These are phyloP conservation scores for Aspergillus flavus DNA, from an alignment of 2,329 filamentous ascomycete genomes.

Conservation along the genomic window DNA sequence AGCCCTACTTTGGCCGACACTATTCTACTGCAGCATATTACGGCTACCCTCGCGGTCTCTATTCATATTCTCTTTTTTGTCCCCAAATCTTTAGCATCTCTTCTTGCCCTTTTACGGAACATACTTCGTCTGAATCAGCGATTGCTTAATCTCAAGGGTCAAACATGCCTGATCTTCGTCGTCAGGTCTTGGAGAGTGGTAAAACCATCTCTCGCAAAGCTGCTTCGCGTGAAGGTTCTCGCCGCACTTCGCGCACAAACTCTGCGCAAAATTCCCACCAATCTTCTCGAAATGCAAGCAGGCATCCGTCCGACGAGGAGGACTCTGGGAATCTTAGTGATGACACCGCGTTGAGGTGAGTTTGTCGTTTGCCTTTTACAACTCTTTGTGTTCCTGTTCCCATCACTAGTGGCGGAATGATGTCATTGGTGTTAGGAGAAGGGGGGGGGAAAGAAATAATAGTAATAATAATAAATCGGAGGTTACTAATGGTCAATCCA, in stretches of 20 bases:
- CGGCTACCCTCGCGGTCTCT: neutral
- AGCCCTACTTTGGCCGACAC: constrained; percentile 7
- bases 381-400: constrained; percentile 15
- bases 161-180: constrained; percentile 53
- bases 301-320: constrained; percentile 62
- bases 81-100: neutral
- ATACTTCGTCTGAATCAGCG: neutral
- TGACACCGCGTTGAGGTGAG: constrained; percentile 60
- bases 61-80: no score
- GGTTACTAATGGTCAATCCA: constrained; percentile 14
- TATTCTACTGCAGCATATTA: neutral
- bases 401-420: constrained; percentile 33
- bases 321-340: constrained; percentile 59
- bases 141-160: neutral
- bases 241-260: constrained; percentile 53
- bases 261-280: constrained; percentile 57
- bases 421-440: constrained; percentile 28
- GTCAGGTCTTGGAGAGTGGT: constrained; percentile 64
- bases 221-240: constrained; percentile 57
- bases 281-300: constrained; percentile 57
- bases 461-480: neutral
- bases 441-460: neutral
- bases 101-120: neutral
- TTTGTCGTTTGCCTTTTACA: constrained; percentile 21
- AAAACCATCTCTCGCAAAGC: constrained; percentile 68